Conservation (phyloP, 192 early-diverging fungal genomes). For the Mycoemilia scoparia region DNA sequence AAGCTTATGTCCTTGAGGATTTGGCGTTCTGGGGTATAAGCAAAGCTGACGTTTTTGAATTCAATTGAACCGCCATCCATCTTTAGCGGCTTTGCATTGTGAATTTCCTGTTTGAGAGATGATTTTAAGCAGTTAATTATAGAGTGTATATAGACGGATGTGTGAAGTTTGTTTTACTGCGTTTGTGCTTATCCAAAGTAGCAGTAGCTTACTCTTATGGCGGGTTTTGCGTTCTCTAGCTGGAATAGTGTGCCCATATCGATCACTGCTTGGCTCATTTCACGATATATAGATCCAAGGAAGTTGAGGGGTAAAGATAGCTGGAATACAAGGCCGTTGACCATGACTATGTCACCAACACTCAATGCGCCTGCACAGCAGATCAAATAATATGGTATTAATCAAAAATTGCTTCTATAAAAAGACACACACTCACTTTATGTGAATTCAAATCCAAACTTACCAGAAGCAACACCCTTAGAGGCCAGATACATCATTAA, state of each 20-base stretch:
- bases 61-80: constrained; percentile 52
- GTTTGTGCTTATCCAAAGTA: too few species aligned
- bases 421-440: too few species aligned
- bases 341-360: constrained; percentile 95
- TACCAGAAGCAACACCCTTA: constrained; percentile 56
- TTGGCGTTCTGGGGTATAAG: constrained; percentile 57
- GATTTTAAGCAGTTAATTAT: too few species aligned
- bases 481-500: constrained; percentile 93
- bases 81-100: constrained; percentile 33
- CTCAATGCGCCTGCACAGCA: too few species aligned
- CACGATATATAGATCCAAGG: constrained; percentile 91
- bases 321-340: constrained; percentile 97
- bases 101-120: constrained; percentile 26
- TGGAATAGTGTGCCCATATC: constrained; percentile 97
- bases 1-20: constrained; percentile 61
- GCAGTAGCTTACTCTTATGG: too few species aligned
- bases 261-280: constrained; percentile 81
- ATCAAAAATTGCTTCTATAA: too few species aligned
- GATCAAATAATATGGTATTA: too few species aligned
- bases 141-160: too few species aligned
- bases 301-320: constrained; percentile 95
- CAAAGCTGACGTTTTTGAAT: constrained; percentile 81
- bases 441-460: too few species aligned
- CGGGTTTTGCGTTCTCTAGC: constrained; percentile 40
- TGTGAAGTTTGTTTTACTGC: too few species aligned